Evolutionary conservation across 345 rosid genomes (phyloP), one percentile per base, ranked within the genome.

Genomic region (Lepidium didymum): DNA sequence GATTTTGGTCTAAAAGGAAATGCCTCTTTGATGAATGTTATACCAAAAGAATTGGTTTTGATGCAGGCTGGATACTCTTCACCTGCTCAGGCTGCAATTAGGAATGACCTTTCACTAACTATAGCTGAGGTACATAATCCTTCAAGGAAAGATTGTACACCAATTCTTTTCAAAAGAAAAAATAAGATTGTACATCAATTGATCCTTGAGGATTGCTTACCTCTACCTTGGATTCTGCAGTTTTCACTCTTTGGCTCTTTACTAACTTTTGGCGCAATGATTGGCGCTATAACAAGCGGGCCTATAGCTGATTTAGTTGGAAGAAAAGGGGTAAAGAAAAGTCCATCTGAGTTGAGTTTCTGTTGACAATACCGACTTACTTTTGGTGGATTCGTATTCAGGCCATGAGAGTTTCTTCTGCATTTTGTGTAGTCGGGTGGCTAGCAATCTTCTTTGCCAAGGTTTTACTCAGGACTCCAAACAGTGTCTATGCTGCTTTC

Each of bases 181-280:
- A 25, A 1, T 25, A 45, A 47, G 5, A 50, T 0, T 12, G 16
- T 50, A 3, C 53, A 55, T 56, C 44, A 35, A 25, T 29, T 54
- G 51, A 18, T 23, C 69, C 44, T 10, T 44, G 58, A 52, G 21
- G n/a, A 1, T 60, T 67, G 12, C 73, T 60, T 34, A 35, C 7
- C 16, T 42, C 15, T 42, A 41, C 23, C 41, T 63, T 46, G 64
- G 56, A 15, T 55, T 73, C 44, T 64, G 75, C 86, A 92, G 97
- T 90, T 76, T 75, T 88, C 98, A 27, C 65, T 86, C 34, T 90
- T 92, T 12, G 98, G 97, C 70, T 92, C 98, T 74, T 77, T 90
- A 54, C 40, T 92, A 76, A 90, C 96, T 12, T 78, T 90, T 44
- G 97, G 97, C 43, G 98, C 98, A 62, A 92, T 92, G 98, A 84